Conservation (phyloP, 352 stramenopile genomes). For the Phytophthora ohioensis region DNA sequence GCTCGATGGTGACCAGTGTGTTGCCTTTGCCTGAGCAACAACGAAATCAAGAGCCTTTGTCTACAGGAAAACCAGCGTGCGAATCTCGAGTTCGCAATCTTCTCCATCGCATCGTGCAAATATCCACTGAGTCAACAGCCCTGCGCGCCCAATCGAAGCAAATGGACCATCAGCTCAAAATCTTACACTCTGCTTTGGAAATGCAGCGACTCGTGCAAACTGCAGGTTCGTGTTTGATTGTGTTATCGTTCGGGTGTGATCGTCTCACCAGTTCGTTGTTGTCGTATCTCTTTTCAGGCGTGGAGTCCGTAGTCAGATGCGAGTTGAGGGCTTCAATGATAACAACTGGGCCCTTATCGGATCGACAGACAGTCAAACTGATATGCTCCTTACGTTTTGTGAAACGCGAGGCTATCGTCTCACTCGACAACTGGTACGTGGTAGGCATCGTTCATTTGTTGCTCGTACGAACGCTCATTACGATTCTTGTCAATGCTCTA, state of each 20-base stretch:
- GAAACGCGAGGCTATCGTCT: slow-evolving; percentile 27
- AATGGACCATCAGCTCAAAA: slow-evolving; percentile 50
- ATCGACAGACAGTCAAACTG: slow-evolving; percentile 37
- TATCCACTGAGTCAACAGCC: slow-evolving; percentile 41
- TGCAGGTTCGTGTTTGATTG: slow-evolving; percentile 28
- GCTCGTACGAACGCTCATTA: slow-evolving; percentile 1
- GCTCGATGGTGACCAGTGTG: slow-evolving; percentile 27
- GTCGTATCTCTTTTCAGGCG: slow-evolving; percentile 27
- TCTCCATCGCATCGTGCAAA: slow-evolving; percentile 47
- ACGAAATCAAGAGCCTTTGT: not conserved
- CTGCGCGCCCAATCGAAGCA: slow-evolving; percentile 45
- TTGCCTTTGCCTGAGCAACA: slow-evolving; percentile 22
- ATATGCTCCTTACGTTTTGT: slow-evolving; percentile 32
- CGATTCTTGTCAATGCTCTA: slow-evolving; percentile 4
- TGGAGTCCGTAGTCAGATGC: slow-evolving; percentile 35
- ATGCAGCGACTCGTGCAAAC: slow-evolving; percentile 40
- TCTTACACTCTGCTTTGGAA: slow-evolving; percentile 54
- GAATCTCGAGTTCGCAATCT: slow-evolving; percentile 47
- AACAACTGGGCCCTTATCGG: slow-evolving; percentile 29
- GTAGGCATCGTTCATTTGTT: slow-evolving; percentile 1
- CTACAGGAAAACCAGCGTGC: slow-evolving; percentile 16
- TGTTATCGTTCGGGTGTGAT: not conserved
- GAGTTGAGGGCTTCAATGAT: slow-evolving; percentile 26
- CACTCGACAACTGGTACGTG: slow-evolving; percentile 40
- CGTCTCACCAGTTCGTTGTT: slow-evolving; percentile 8